Conservation (phyloP, 164 flowering plant genomes). For the Taxillus chinensis region DNA sequence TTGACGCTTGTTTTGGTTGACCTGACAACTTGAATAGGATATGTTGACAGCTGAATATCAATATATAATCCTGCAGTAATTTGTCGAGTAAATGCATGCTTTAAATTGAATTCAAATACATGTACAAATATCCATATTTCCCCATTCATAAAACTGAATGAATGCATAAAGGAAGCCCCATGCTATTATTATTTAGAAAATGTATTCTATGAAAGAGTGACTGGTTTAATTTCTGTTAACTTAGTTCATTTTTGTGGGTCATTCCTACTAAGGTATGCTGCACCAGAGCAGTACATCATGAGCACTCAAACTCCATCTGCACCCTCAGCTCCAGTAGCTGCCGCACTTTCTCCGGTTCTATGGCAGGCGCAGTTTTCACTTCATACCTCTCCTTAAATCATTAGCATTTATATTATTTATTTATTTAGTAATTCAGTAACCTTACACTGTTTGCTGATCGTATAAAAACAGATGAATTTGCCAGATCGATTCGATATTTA, state of each 20-base stretch:
- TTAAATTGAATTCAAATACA: too few relatives aligned
- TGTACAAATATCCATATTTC: too few relatives aligned
- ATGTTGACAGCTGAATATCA: too few relatives aligned
- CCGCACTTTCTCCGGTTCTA: constrained; percentile 92
- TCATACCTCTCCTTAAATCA: neutral
- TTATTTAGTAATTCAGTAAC: neutral
- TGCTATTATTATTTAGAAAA: too few relatives aligned
- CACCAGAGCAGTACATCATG: constrained; percentile 99
- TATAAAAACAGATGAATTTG: constrained; percentile 67
- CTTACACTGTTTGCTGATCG: constrained; percentile 4
- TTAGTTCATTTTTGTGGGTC: neutral
- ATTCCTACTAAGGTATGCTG: constrained; percentile 58
- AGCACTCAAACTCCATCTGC: constrained; percentile 99
- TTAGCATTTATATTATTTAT: neutral
- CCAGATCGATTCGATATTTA: constrained; percentile 97
- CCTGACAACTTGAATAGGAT: too few relatives aligned
- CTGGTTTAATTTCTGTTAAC: too few relatives aligned
- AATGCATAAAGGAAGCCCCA: too few relatives aligned
- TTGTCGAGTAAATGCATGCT: too few relatives aligned
- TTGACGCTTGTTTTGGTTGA: too few relatives aligned
- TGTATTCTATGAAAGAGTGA: too few relatives aligned
- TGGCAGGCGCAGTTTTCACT: constrained; percentile 63
- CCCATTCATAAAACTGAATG: too few relatives aligned
- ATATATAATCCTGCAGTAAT: too few relatives aligned
- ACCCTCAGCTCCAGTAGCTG: constrained; percentile 91